Evolutionary conservation across 2,329 filamentous ascomycete genomes (phyloP).

Genomic region (Lachnellula arida): DNA sequence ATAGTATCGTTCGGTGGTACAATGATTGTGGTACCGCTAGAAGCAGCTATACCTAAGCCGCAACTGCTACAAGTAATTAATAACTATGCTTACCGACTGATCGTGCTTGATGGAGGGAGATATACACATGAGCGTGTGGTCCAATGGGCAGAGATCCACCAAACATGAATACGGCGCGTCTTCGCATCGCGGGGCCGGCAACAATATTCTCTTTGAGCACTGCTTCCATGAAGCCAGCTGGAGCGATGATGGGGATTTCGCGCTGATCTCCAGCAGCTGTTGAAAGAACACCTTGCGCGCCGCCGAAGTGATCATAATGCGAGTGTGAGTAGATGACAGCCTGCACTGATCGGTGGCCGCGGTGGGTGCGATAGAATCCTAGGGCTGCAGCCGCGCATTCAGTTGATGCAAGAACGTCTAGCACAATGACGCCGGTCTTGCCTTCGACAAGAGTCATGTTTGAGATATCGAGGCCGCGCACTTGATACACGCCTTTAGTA

Average conservation of each 20-base stretch:
- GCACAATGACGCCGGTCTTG: slow-evolving; percentile 35
- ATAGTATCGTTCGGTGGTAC: slow-evolving; percentile 35
- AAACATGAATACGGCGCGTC: slow-evolving; percentile 38
- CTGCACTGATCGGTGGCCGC: slow-evolving; percentile 25
- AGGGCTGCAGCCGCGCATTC: slow-evolving; percentile 35
- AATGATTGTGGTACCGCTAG: slow-evolving; percentile 30
- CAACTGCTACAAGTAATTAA: slow-evolving; percentile 19
- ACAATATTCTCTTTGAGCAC: slow-evolving; percentile 37
- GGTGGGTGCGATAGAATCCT: slow-evolving; percentile 32
- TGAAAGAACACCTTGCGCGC: slow-evolving; percentile 23
- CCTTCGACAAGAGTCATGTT: slow-evolving; percentile 39
- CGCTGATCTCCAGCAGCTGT: slow-evolving; percentile 8
- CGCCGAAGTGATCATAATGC: slow-evolving; percentile 38
- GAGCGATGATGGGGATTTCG: slow-evolving; percentile 21
- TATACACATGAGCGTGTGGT: slow-evolving; percentile 32
- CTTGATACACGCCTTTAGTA: slow-evolving; percentile 35
- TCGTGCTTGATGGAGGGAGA: background rate
- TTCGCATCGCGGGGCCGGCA: slow-evolving; percentile 37
- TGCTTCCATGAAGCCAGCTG: slow-evolving; percentile 37
- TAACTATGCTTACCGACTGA: background rate
- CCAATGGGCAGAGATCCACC: slow-evolving; percentile 30
- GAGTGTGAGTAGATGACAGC: slow-evolving; percentile 40
- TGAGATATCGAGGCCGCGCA: slow-evolving; percentile 38
- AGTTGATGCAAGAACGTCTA: slow-evolving; percentile 36
- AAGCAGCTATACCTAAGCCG: slow-evolving; percentile 34